Percentiles rank a stretch among this genome's conserved stretches.
Evolutionary conservation across 148 eudicot species (phyloP).

Genomic region (Nepenthes gracilis): DNA sequence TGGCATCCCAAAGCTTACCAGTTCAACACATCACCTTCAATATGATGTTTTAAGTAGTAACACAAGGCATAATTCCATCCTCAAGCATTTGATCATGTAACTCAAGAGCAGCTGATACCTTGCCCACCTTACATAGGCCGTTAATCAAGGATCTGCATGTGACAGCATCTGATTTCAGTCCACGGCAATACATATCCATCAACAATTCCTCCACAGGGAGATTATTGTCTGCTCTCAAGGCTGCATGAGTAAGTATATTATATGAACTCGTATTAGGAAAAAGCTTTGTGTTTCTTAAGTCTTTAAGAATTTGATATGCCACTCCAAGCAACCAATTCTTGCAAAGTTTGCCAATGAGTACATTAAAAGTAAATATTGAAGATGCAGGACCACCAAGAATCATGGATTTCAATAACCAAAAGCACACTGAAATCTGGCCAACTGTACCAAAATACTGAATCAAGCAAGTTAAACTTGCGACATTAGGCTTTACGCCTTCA

Average conservation of each 20-base stretch:
- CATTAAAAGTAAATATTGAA: constrained; percentile 33
- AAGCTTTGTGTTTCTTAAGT: constrained; percentile 21
- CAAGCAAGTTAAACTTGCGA: constrained; percentile 38
- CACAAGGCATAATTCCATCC: constrained; percentile 26
- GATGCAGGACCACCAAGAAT: constrained; percentile 28
- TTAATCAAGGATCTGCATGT: constrained; percentile 26
- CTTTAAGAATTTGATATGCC: constrained; percentile 20
- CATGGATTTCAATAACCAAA: constrained; percentile 30
- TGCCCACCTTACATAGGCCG: constrained; percentile 27
- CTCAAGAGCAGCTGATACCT: constrained; percentile 22
- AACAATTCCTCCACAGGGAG: constrained; percentile 17
- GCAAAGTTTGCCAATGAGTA: constrained; percentile 34
- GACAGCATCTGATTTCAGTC: constrained; percentile 33
- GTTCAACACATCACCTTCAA: constrained; percentile 32
- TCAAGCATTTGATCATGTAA: constrained; percentile 19
- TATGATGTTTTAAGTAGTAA: constrained; percentile 26
- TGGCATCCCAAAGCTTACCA: constrained; percentile 21
- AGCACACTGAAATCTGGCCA: constrained; percentile 28
- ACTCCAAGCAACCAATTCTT: constrained; percentile 19
- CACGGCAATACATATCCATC: constrained; percentile 23
- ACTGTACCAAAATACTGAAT: constrained; percentile 32
- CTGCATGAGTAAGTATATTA: constrained; percentile 38
- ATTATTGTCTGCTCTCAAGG: constrained; percentile 21
- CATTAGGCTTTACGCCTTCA: constrained; percentile 31
- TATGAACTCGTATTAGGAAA: constrained; percentile 32